Conservation (phyloP, 257 asterid species). For the Plantago elongata region DNA sequence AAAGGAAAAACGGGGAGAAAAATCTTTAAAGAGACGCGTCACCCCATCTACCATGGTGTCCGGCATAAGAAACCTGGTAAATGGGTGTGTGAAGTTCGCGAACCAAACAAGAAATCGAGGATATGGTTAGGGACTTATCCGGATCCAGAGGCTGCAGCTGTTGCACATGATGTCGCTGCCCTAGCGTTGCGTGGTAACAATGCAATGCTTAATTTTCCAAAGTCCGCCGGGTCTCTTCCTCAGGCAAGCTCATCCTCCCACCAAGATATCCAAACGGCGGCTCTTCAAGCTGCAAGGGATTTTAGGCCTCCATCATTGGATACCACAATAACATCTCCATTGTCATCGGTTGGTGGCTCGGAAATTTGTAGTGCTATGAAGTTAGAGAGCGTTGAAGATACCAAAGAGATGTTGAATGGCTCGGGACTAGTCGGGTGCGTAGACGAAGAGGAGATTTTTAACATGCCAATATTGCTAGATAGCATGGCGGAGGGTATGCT, state of each 20-base stretch:
- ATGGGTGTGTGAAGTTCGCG: slow-evolving; percentile 31
- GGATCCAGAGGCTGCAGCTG: slow-evolving; percentile 49
- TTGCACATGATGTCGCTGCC: slow-evolving; percentile 49
- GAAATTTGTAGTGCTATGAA: not conserved
- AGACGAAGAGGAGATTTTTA: slow-evolving; percentile 69
- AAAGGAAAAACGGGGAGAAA: slow-evolving; percentile 27
- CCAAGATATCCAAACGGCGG: slow-evolving; percentile 34
- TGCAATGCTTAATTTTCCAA: slow-evolving; percentile 30
- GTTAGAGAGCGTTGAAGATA: not conserved
- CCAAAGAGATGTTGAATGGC: not conserved
- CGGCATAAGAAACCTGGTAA: slow-evolving; percentile 25
- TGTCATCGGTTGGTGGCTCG: not conserved
- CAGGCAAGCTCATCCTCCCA: slow-evolving; percentile 26
- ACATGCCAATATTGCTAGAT: slow-evolving; percentile 60
- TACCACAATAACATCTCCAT: slow-evolving; percentile 2
- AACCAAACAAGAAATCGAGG: slow-evolving; percentile 32
- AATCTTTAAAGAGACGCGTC: slow-evolving; percentile 28
- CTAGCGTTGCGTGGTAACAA: slow-evolving; percentile 37
- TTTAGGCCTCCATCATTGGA: slow-evolving; percentile 1
- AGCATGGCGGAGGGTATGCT: slow-evolving; percentile 89
- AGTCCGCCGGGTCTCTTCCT: slow-evolving; percentile 23
- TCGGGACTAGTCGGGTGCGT: not conserved
- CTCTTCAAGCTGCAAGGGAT: slow-evolving; percentile 27
- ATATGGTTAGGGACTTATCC: slow-evolving; percentile 46
- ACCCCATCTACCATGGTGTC: slow-evolving; percentile 24